Evolutionary conservation across 352 stramenopile species (phyloP), one percentile per base, ranked within the genome.

Genomic region (Pythium phragmitis): DNA sequence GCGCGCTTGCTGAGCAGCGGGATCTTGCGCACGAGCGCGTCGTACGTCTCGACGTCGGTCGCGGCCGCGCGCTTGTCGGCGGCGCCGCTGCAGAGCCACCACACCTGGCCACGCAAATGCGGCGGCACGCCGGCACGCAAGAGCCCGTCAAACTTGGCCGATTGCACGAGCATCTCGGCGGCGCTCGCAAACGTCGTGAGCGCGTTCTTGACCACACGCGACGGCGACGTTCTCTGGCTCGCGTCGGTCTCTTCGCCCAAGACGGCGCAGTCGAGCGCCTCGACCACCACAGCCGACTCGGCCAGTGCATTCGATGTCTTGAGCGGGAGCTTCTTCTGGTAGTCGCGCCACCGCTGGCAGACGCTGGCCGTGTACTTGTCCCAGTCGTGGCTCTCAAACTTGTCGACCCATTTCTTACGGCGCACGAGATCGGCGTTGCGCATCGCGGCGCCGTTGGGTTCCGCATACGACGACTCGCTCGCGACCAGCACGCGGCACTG

Each of bases 1-100:
- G 82, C 78, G 57, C 83, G 78, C 54, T 88, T 85, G 59, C 67
- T 87, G 28, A 90, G 70, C 28, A 70, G 83, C 45, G 88, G 73
- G 9, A 83, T 64, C 16, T 82, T 77, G 63, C 74, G 57, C 26
- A 95, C 37, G 7, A 92, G 72, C 26, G 72, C 62, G 4, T 73
- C 52, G 51, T 91, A 94, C 42, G 83, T 80, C 52, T 91, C 82
- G 1, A 39, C 36, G 11, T 33, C 19, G 1, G 30, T 26, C 0
- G 79, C 75, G 13, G 63, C 51, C 5, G 57, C 54, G 23, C 74
- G 64, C 47, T 92, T 83, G 37, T 88, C 65, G 0, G 73, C 80
- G 0, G 83, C 86, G 6, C 84, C 85, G 53, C 80, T 89, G 68
- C 83, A 93, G 63, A 88, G 75, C 76, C 80, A 94, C 88, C 88